Evolutionary conservation across 805 yeast genomes (phyloP).

Genomic region (Isabelozyma rhagii): DNA sequence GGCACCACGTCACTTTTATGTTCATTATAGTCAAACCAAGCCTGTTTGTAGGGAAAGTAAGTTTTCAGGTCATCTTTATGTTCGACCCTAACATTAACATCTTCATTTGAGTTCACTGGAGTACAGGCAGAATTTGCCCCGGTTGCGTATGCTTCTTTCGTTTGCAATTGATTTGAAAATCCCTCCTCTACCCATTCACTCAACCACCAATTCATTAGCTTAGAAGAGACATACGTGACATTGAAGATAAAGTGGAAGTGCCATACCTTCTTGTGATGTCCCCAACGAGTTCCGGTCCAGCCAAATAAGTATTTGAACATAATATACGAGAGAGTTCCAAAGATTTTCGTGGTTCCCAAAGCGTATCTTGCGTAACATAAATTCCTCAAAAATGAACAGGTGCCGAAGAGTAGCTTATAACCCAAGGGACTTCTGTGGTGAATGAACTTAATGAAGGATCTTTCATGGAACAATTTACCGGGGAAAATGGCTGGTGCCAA

Average conservation of each 20-base stretch:
- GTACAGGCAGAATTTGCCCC: slow-evolving; percentile 23
- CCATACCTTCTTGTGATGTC: slow-evolving; percentile 56
- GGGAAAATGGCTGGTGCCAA: slow-evolving; percentile 92
- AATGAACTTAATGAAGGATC: slow-evolving; percentile 60
- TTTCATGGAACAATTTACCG: slow-evolving; percentile 66
- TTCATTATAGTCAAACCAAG: slow-evolving; percentile 51
- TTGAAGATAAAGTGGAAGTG: slow-evolving; percentile 79
- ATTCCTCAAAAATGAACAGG: slow-evolving; percentile 71
- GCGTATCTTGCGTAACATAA: slow-evolving; percentile 58
- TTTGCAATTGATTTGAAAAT: slow-evolving; percentile 35
- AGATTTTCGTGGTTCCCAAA: slow-evolving; percentile 39
- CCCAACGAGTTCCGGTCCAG: slow-evolving; percentile 79
- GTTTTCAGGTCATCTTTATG: slow-evolving; percentile 51
- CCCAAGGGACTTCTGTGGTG: slow-evolving; percentile 44
- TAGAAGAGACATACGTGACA: slow-evolving; percentile 77
- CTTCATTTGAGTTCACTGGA: slow-evolving; percentile 12
- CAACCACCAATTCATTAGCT: slow-evolving; percentile 93
- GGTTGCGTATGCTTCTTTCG: slow-evolving; percentile 25
- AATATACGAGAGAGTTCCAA: slow-evolving; percentile 64
- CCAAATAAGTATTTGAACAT: slow-evolving; percentile 86
- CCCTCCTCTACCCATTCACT: slow-evolving; percentile 36
- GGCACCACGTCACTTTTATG: slow-evolving; percentile 41
- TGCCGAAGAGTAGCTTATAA: slow-evolving; percentile 64
- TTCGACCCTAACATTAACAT: slow-evolving; percentile 12
- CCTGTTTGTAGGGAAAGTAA: slow-evolving; percentile 48